These are phyloP conservation scores for Neurospora crassa DNA, from an alignment of 2,329 filamentous ascomycete genomes.

Conservation along the genomic window DNA sequence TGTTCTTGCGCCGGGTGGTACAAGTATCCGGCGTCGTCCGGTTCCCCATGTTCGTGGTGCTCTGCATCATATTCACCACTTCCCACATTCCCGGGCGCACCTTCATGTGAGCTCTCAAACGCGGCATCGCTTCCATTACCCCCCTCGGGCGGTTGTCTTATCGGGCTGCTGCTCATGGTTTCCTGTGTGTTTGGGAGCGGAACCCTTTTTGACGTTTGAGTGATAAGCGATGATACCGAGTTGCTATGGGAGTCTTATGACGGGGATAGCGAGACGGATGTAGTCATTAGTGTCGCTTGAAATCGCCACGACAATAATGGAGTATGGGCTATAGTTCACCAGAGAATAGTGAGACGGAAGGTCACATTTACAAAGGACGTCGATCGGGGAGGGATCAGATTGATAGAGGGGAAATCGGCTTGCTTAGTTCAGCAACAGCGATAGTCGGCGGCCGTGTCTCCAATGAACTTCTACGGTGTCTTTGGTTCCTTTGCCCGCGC, in stretches of 20 bases:
- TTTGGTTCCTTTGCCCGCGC: not conserved
- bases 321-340: not conserved
- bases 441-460: not conserved
- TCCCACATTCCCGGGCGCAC: not conserved
- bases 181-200: not conserved
- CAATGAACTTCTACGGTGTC: not conserved
- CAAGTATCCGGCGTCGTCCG: not conserved
- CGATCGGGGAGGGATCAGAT: no score
- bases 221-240: not conserved
- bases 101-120: slow-evolving; percentile 2
- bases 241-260: not conserved
- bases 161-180: not conserved
- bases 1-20: not conserved
- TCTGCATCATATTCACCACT: not conserved
- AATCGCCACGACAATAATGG: not conserved
- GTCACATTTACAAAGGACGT: not conserved
- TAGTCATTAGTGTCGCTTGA: not conserved
- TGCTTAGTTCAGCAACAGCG: not conserved
- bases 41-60: not conserved
- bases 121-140: not conserved
- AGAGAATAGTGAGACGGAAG: not conserved
- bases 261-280: not conserved
- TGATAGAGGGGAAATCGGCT: not conserved
- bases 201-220: not conserved
- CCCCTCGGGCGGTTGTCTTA: not conserved